Conservation (phyloP, 441 rosid genomes). For the Pelargonium cotyledonis region DNA sequence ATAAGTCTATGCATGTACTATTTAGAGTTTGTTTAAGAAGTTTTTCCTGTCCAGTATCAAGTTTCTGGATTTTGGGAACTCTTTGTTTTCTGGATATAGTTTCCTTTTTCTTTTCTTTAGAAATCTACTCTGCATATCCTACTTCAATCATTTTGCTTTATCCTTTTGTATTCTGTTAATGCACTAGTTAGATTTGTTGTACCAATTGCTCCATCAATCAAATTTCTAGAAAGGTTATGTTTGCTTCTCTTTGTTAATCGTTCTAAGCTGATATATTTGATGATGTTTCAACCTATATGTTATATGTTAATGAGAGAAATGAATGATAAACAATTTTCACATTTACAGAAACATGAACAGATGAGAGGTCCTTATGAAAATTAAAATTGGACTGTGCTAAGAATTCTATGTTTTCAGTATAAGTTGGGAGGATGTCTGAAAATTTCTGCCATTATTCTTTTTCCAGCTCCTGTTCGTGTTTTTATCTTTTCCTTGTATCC, state of each 20-base stretch:
- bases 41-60: not conserved
- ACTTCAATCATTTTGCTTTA: not conserved
- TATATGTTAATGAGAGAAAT: too few species aligned
- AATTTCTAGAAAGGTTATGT: not conserved
- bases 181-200: not conserved
- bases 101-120: not conserved
- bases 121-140: not conserved
- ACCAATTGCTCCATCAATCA: not conserved
- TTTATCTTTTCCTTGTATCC: not conserved
- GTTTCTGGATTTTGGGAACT: not conserved
- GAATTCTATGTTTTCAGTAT: not conserved
- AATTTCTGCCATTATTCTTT: not conserved
- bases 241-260: not conserved
- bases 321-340: too few species aligned
- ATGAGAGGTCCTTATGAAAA: too few species aligned
- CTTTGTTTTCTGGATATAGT: not conserved
- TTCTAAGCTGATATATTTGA: not conserved
- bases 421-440: not conserved
- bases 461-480: not conserved
- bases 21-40: not conserved
- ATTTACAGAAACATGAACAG: too few species aligned
- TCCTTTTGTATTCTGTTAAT: not conserved
- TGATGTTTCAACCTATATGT: not conserved
- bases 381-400: not conserved
- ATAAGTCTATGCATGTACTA: not conserved